Evolutionary conservation across 2,329 filamentous ascomycete genomes (phyloP).

Genomic region (Colletotrichum sp.): DNA sequence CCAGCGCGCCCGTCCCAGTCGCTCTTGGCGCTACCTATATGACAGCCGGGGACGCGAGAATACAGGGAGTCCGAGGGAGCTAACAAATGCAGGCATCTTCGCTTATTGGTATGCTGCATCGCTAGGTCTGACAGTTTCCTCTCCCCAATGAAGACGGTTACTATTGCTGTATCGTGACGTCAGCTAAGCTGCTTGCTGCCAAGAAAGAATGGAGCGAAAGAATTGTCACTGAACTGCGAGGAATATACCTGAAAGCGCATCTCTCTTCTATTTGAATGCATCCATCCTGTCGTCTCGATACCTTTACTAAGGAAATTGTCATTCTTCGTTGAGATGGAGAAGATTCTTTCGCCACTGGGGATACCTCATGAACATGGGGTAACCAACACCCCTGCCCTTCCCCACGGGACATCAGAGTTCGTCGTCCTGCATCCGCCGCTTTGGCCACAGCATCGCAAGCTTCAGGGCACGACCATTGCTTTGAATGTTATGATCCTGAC

Average conservation of each 20-base stretch:
- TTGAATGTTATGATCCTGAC: background rate
- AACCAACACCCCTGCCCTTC: background rate
- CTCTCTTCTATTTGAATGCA: background rate
- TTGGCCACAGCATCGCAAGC: background rate
- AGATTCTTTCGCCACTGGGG: background rate
- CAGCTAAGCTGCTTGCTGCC: background rate
- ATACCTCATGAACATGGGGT: background rate
- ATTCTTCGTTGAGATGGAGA: background rate
- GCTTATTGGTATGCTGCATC: background rate
- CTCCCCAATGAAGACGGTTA: background rate
- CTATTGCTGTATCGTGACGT: background rate
- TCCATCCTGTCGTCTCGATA: background rate
- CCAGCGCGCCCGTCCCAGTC: background rate
- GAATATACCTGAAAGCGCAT: background rate
- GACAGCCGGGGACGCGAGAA: background rate
- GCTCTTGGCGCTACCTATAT: background rate
- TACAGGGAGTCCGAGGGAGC: background rate
- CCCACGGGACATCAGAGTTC: background rate
- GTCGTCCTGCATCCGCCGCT: background rate
- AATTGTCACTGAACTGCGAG: background rate
- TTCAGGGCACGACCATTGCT: background rate
- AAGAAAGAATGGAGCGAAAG: background rate
- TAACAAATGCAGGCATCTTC: background rate
- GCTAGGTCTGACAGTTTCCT: background rate
- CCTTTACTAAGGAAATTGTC: rapidly evolving